Evolutionary conservation across 2,329 filamentous ascomycete genomes (phyloP), one percentile per base, ranked within the genome.

Genomic region (Macrophomina phaseolina): DNA sequence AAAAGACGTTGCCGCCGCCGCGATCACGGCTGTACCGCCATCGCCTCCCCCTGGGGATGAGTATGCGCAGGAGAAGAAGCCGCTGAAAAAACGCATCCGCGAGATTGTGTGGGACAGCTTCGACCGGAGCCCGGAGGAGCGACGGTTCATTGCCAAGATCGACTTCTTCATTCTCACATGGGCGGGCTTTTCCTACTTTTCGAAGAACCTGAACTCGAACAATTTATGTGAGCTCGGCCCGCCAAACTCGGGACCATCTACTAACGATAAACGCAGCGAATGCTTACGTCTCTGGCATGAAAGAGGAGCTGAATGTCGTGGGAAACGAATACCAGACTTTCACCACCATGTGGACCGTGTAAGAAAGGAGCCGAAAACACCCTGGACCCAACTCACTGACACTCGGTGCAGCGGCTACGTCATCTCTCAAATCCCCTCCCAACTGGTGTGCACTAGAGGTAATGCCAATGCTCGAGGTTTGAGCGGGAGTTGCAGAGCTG

Each of bases 261-360:
- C 52, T 38, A 11, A 42, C 14, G 3, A 28, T 9, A 2, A 30
- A 30, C 9, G 7, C 23, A 63, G 60, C 60, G 4, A 89, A 87
- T 81, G 81, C 74, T 68, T 77, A 78, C 38, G 76, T 82, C 5
- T 76, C 76, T 5, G 76, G 77, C 45, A 75, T 78, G 68, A 76
- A 72, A 45, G 72, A 73, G 61, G 73, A 76, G 45, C 67, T 76
- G 2, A 64, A 70, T 4, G 71, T 79, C n/a, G 72, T 75, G 28
- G 87, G 86, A 2, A 87, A 90, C 64, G 81, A 90, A 71, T 91
- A 91, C 69, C 60, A 63, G 48, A 63, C 60, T 12, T 63, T 63
- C 45, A 63, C 60, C 14, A 63, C 60, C 32, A 63, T 63, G 60
- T 63, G 60, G 60, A 63, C 60, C 9, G 51, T 63, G 60, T 63